Conservation (phyloP, 192 early-diverging fungal genomes). For the Gonapodya sp. region DNA sequence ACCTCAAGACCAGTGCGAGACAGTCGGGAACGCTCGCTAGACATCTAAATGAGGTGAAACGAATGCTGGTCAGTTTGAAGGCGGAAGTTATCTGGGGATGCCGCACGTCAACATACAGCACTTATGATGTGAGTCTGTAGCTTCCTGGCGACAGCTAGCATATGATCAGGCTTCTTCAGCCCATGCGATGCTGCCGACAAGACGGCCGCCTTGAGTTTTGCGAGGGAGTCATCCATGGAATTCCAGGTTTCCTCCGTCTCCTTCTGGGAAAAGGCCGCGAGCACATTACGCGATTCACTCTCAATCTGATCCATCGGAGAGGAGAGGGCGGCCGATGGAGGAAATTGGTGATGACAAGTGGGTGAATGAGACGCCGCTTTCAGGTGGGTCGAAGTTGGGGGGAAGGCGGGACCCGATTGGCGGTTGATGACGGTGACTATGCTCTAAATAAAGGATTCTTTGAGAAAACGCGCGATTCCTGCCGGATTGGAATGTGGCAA, state of each 20-base stretch:
- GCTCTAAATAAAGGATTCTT: too few relatives aligned
- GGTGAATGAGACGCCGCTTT: too few relatives aligned
- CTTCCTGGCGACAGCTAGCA: background rate
- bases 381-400: too few relatives aligned
- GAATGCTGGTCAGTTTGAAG: too few relatives aligned
- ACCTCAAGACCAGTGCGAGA: slow-evolving; percentile 57
- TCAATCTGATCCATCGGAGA: background rate
- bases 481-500: too few relatives aligned
- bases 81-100: too few relatives aligned
- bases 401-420: too few relatives aligned
- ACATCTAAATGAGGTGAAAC: slow-evolving; percentile 41
- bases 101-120: background rate
- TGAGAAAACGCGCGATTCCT: too few relatives aligned
- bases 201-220: background rate
- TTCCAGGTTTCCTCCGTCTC: slow-evolving; percentile 67
- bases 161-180: background rate
- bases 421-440: too few relatives aligned
- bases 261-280: slow-evolving; percentile 23
- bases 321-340: background rate
- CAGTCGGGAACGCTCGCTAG: slow-evolving; percentile 65
- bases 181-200: background rate
- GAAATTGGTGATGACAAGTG: background rate
- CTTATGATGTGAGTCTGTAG: background rate
- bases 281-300: background rate
- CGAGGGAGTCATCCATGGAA: slow-evolving; percentile 46